Percentiles rank a stretch among this genome's conserved stretches.
These are phyloP conservation scores for Sphenostylis stenocarpa DNA, from an alignment of 306 rosid genomes.

Conservation along the genomic window DNA sequence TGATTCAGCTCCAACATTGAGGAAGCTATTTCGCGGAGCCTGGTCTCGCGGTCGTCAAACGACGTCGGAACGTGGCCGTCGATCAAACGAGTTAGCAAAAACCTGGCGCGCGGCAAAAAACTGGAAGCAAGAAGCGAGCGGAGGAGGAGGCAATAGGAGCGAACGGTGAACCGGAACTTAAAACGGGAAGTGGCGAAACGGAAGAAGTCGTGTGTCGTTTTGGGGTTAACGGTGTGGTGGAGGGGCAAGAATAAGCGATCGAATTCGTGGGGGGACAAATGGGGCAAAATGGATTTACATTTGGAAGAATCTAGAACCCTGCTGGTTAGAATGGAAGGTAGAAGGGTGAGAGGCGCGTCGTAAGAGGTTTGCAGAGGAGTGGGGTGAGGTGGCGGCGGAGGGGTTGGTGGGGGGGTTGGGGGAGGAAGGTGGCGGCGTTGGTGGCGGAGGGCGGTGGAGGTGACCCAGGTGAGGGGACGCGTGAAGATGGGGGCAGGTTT, in stretches of 20 bases:
- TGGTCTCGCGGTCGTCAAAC: slow-evolving; percentile 18
- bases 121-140: slow-evolving; percentile 54
- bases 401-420: slow-evolving; percentile 28
- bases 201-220: slow-evolving; percentile 57
- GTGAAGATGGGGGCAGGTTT: slow-evolving; percentile 39
- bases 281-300: slow-evolving; percentile 49
- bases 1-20: slow-evolving; percentile 42
- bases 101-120: slow-evolving; percentile 52
- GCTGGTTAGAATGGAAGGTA: slow-evolving; percentile 56
- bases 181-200: slow-evolving; percentile 47
- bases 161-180: slow-evolving; percentile 55
- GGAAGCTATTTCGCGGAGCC: slow-evolving; percentile 46
- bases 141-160: slow-evolving; percentile 63
- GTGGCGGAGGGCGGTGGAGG: slow-evolving; percentile 29
- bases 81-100: slow-evolving; percentile 53
- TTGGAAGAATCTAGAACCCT: slow-evolving; percentile 56
- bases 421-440: slow-evolving; percentile 34
- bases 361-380: slow-evolving; percentile 28
- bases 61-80: slow-evolving; percentile 46
- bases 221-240: slow-evolving; percentile 49
- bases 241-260: slow-evolving; percentile 51
- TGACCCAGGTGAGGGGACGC: slow-evolving; percentile 48
- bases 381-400: slow-evolving; percentile 28
- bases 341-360: slow-evolving; percentile 5
- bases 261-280: slow-evolving; percentile 58